Evolutionary conservation across 495 filamentous ascomycete genomes (phyloP).

Genomic region (Neurospora cerealis): DNA sequence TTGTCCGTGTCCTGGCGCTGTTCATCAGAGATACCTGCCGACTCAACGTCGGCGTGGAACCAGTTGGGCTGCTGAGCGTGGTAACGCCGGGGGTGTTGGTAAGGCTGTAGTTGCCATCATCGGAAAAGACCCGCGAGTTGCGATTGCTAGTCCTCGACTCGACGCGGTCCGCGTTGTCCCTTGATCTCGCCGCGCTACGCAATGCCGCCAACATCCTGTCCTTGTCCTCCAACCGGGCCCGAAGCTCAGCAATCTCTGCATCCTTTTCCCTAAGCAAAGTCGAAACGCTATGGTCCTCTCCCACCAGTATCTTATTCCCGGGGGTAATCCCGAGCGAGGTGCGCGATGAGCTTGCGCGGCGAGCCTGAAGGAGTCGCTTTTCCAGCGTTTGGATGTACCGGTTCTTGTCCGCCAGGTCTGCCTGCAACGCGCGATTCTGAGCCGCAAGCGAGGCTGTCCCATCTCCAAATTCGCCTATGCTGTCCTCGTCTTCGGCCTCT

Average conservation of each 20-base stretch:
- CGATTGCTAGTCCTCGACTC: conserved; percentile 36
- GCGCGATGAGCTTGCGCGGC: conserved; percentile 80
- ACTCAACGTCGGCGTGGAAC: conserved; percentile 22
- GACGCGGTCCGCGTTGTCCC: conserved; percentile 64
- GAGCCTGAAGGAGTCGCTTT: conserved; percentile 81
- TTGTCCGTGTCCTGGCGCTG: conserved; percentile 39
- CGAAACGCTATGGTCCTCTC: conserved; percentile 58
- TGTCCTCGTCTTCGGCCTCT: conserved; percentile 58
- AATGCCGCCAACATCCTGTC: conserved; percentile 87
- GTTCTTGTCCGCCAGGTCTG: conserved; percentile 91
- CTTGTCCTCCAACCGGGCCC: conserved; percentile 87
- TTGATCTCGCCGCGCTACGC: conserved; percentile 74
- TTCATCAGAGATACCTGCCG: conserved; percentile 26
- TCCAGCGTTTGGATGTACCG: conserved; percentile 92
- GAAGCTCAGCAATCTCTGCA: conserved; percentile 82
- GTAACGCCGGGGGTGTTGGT: conserved; percentile 26
- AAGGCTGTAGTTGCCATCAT: conserved; percentile 11
- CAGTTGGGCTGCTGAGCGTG: conserved; percentile 26
- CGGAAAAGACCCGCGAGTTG: conserved; percentile 26
- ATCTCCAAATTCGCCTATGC: conserved; percentile 71
- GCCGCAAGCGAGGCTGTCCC: conserved; percentile 71
- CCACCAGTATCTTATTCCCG: conserved; percentile 48
- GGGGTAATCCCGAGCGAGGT: conserved; percentile 59
- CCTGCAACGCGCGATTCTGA: conserved; percentile 79
- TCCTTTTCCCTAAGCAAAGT: conserved; percentile 78